Conservation (phyloP, 148 eudicot genomes). For the Drosera capensis region DNA sequence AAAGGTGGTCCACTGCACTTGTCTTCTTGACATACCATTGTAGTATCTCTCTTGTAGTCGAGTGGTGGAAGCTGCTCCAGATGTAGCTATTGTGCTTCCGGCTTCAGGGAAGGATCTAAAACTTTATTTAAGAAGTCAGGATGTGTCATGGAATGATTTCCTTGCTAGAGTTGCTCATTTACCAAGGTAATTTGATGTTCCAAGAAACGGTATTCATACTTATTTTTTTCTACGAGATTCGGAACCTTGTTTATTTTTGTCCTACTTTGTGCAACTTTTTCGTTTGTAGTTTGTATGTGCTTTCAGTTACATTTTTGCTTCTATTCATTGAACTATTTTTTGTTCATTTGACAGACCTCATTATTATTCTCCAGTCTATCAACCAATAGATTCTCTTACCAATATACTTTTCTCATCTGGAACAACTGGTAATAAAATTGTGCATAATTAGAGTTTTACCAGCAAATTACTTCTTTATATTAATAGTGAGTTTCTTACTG, state of each 20-base stretch:
- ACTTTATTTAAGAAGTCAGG: conserved; percentile 47
- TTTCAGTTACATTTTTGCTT: neutral
- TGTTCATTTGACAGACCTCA: conserved; percentile 31
- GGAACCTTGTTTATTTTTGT: no score
- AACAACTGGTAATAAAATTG: conserved; percentile 57
- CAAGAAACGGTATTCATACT: no score
- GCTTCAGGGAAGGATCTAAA: conserved; percentile 39
- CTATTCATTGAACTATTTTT: conserved; percentile 10
- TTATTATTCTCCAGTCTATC: conserved; percentile 45
- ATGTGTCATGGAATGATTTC: conserved; percentile 62
- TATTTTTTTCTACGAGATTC: no score
- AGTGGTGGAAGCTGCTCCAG: conserved; percentile 56
- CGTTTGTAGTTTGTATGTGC: no score
- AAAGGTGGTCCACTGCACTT: no score
- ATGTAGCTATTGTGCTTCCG: conserved; percentile 55
- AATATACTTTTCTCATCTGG: conserved; percentile 94
- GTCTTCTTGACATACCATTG: no score
- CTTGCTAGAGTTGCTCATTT: conserved; percentile 28
- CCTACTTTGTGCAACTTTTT: no score
- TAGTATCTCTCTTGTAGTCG: conserved; percentile 49
- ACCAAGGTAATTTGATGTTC: conserved; percentile 50
- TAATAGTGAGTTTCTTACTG: neutral
- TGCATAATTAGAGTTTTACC: neutral
- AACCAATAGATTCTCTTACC: conserved; percentile 44
- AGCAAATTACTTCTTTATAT: neutral